Conservation (phyloP, 2,329 filamentous ascomycete species). For the Pseudohalonectria lignicola region DNA sequence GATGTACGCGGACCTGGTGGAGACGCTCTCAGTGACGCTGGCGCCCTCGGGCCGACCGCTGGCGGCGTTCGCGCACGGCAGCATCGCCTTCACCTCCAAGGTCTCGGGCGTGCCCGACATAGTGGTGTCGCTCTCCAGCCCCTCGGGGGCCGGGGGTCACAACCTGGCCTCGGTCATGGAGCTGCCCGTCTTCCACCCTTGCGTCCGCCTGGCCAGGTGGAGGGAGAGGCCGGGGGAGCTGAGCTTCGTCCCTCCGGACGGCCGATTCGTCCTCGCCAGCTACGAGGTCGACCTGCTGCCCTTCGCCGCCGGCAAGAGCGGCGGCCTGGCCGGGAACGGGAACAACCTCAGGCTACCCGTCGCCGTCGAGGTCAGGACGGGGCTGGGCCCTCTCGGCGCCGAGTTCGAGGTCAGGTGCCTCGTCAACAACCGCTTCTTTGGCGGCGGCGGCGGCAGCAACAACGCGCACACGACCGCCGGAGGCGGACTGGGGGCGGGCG, state of each 20-base stretch:
- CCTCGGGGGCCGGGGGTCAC: slow-evolving; percentile 62
- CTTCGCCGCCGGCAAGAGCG: slow-evolving; percentile 46
- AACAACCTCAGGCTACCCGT: slow-evolving; percentile 72
- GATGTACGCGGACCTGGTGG: slow-evolving; percentile 90
- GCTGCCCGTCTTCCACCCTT: slow-evolving; percentile 90
- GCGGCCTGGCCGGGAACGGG: slow-evolving; percentile 31
- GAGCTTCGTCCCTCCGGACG: slow-evolving; percentile 94
- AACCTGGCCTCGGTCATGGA: slow-evolving; percentile 67
- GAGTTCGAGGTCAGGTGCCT: slow-evolving; percentile 84
- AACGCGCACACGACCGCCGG: neutral
- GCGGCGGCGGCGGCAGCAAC: neutral
- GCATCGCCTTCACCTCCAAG: slow-evolving; percentile 89
- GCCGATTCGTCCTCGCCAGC: slow-evolving; percentile 82
- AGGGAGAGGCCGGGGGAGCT: slow-evolving; percentile 78
- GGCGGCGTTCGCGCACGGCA: slow-evolving; percentile 79
- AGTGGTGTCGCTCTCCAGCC: slow-evolving; percentile 66
- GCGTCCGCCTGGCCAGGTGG: slow-evolving; percentile 85
- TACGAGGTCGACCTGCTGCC: slow-evolving; percentile 91
- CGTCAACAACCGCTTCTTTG: slow-evolving; percentile 51
- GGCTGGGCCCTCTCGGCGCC: slow-evolving; percentile 60
- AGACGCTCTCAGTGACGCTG: slow-evolving; percentile 77
- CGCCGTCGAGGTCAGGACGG: slow-evolving; percentile 69
- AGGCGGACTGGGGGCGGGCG: slow-evolving; percentile 2
- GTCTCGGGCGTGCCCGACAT: slow-evolving; percentile 91
- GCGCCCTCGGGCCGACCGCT: slow-evolving; percentile 84